Base-by-base conservation (phyloP, 768 basidiomycete genomes). In the Galerina sulciceps region DNA sequence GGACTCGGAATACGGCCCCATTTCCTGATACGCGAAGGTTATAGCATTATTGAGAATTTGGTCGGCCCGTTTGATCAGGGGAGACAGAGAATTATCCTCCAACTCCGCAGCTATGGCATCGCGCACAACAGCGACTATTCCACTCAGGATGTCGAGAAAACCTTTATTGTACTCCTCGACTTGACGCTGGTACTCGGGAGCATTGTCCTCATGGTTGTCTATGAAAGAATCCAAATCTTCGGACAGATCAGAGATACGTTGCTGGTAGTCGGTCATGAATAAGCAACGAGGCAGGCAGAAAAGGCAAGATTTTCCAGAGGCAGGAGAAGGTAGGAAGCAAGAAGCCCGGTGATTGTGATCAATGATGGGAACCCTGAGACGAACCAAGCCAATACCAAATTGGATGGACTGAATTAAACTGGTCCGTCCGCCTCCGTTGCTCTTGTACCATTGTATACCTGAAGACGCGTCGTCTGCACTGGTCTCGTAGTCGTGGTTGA, bases 51-150 rank as follows among this genome's bases (percentile, higher is more conserved):
- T 49, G 22, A 61, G 20, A 15, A 42, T 18, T 11, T 6, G 37
- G 37, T 64, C 48, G 11, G 41, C 53, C 31, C 55, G 44, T 38
- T 36, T 52, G 52, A 57, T 43, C 18, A 55, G 31, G 23, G 14
- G 31, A 22, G 40, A 45, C 23, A 55, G 18, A 14, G 18, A 26
- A 42, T 4, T 42, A 26, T 44, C 26, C 4, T 31, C 35, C n/a
- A 26, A 34, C 37, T 34, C 35, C 22, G 50, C 37, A 26, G 37
- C 23, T 35, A 47, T 31, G 11, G 55, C 60, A 34, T 61, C 55
- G 37, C 60, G 51, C 37, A 61, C 15, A 10, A 47, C 8, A 6
- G 18, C 50, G n/a, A 45, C 51, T 17, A 53, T 52, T 3, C 35
- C 35, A 37, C 17, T 37, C 23, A 56, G 53, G 13, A 50, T 42